Evolutionary conservation across 768 basidiomycete species (phyloP), one percentile per base, ranked within the genome.

Genomic region (Kwoniella europaea): DNA sequence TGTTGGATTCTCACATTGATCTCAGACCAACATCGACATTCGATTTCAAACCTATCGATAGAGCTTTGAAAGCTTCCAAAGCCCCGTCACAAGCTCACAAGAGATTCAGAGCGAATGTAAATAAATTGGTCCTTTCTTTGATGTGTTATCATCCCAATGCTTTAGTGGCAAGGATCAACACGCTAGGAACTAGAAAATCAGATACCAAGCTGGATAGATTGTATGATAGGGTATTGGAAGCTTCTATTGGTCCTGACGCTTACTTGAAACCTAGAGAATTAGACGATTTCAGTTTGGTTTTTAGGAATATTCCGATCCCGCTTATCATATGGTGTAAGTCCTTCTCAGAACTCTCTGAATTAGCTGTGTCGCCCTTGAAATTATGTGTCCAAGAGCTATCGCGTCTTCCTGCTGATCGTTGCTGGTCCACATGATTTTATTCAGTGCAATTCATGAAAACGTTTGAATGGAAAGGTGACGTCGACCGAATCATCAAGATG

Each of bases 121-220:
- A 65, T 22, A 68, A 68, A 35, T 50, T 72, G 4, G 54, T 64
- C 13, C 42, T 72, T 10, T 42, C 71, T 0, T n/a, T 72, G 10
- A 56, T 64, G 44, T 63, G 61, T 61, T 72, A 56, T 56, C 71
- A 72, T 55, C 71, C 71, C 1, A 54, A 63, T 35, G 71, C 71
- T 20, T 41, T 72, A 2, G 63, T 68, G 3, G 15, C 61, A 10
- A n/a, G 71, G 46, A 50, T 72, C 22, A 61, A 22, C 10, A 24
- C 57, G 18, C 35, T 68, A 1, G 66, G 62, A 2, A 22, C 24
- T 1, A 64, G 59, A 13, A 65, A 35, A 56, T 22, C 46, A n/a
- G 18, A 62, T 7, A 35, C 15, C 41, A 57, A 63, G 12, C 24
- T 68, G 18, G 24, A 24, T 3, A 27, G 57, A 27, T 54, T 68